These are phyloP conservation scores for Apiospora rasikravindrae DNA, from an alignment of 2,329 filamentous ascomycete genomes.

Conservation along the genomic window DNA sequence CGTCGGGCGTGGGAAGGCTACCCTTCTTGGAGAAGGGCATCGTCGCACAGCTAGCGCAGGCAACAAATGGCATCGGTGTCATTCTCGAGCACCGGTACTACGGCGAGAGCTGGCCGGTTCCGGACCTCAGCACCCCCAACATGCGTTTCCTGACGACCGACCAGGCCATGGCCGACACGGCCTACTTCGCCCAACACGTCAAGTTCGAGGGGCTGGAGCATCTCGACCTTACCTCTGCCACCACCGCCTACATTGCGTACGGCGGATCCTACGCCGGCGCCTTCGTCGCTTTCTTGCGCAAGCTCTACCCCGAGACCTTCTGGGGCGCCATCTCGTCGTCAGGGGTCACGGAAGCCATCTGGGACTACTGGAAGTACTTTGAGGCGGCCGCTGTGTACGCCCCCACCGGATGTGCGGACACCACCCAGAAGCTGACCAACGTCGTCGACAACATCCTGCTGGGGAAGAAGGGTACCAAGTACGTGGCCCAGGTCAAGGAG, in stretches of 20 bases:
- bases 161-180: constrained; percentile 80
- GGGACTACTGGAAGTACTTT: constrained; percentile 73
- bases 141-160: constrained; percentile 84
- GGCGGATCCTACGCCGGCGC: constrained; percentile 85
- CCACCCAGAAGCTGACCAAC: constrained; percentile 62
- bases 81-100: constrained; percentile 91
- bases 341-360: constrained; percentile 77
- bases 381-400: constrained; percentile 56
- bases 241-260: constrained; percentile 77
- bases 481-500: constrained; percentile 50
- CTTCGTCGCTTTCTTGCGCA: constrained; percentile 77
- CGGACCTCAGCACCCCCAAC: constrained; percentile 69
- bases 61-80: constrained; percentile 76
- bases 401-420: constrained; percentile 65
- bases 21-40: constrained; percentile 80
- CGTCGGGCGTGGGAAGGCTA: constrained; percentile 64
- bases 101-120: constrained; percentile 72
- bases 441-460: constrained; percentile 58
- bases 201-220: constrained; percentile 73
- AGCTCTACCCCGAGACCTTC: constrained; percentile 78
- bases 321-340: constrained; percentile 82
- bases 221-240: constrained; percentile 67
- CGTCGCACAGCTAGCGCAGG: constrained; percentile 70
- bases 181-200: constrained; percentile 78
- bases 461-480: constrained; percentile 41